phyloP scores from a whole-genome alignment of 2,329 filamentous ascomycete species.

The Claviceps sp. region DNA sequence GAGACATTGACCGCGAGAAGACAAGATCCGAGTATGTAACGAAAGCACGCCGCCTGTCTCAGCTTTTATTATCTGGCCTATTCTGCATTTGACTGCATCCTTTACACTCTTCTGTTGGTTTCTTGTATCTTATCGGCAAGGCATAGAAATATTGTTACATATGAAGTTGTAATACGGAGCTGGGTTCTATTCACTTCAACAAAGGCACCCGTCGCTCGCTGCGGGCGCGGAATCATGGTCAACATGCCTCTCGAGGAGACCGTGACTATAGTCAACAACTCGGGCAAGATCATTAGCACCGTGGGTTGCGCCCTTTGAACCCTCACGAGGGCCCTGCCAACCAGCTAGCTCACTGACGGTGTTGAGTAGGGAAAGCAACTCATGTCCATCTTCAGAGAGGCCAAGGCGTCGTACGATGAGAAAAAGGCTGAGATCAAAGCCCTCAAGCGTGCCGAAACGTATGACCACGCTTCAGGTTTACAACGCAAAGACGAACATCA shows the following conservation, averaged over 20 bases:
- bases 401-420: conserved; percentile 74
- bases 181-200: not conserved
- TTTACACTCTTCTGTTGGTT: too few species aligned
- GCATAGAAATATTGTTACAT: not conserved
- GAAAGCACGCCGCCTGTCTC: too few species aligned
- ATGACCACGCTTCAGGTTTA: conserved; percentile 20
- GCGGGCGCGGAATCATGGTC: not conserved
- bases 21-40: too few species aligned
- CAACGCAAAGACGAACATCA: conserved; percentile 2
- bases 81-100: too few species aligned
- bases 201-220: not conserved
- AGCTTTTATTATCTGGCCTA: too few species aligned
- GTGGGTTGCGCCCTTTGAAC: conserved; percentile 35
- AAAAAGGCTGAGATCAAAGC: conserved; percentile 72
- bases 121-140: too few species aligned
- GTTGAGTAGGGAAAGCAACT: conserved; percentile 67
- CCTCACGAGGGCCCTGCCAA: not conserved
- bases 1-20: too few species aligned
- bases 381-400: conserved; percentile 82
- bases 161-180: not conserved
- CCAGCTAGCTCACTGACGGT: not conserved
- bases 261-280: conserved; percentile 80
- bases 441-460: conserved; percentile 48
- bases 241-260: conserved; percentile 47
- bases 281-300: conserved; percentile 80